A percentile compares a stretch with the other conserved stretches of the same genome.
Evolutionary conservation across 2,329 filamentous ascomycete species (phyloP).

Genomic region (Massarina eburnea): DNA sequence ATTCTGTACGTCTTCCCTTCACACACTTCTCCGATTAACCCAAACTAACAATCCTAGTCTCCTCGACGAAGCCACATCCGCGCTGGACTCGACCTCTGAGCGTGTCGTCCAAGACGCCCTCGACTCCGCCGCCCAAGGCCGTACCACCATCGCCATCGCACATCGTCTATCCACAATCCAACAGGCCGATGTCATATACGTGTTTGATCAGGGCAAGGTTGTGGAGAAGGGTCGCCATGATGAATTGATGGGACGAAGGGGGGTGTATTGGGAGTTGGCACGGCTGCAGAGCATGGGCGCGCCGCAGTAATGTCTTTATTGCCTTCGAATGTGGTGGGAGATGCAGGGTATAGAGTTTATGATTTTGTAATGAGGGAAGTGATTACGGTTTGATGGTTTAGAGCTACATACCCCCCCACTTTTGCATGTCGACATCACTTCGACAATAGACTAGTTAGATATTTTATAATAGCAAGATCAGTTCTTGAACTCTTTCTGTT

Average conservation of each 20-base stretch:
- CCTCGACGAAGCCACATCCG: slow-evolving; percentile 43
- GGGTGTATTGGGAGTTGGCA: slow-evolving; percentile 45
- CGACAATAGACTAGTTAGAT: neutral
- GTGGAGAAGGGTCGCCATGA: slow-evolving; percentile 86
- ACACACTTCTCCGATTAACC: slow-evolving; percentile 63
- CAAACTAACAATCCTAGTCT: slow-evolving; percentile 22
- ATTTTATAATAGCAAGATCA: neutral
- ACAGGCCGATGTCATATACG: slow-evolving; percentile 91
- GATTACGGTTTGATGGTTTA: too few species aligned
- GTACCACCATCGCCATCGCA: slow-evolving; percentile 93
- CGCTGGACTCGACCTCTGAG: slow-evolving; percentile 53
- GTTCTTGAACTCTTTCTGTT: neutral
- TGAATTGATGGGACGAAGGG: slow-evolving; percentile 44
- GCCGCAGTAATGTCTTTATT: neutral
- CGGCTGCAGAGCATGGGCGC: slow-evolving; percentile 40
- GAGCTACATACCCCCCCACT: too few species aligned
- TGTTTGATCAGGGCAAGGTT: slow-evolving; percentile 88
- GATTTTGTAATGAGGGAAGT: too few species aligned
- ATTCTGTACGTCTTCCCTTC: slow-evolving; percentile 75
- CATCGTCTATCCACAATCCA: slow-evolving; percentile 92
- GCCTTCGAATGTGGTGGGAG: too few species aligned
- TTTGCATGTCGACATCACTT: too few species aligned
- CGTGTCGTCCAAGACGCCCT: slow-evolving; percentile 79
- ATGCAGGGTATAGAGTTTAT: too few species aligned
- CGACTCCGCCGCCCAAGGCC: slow-evolving; percentile 78